Conservation (phyloP, 495 filamentous ascomycete species). For the Podospora tetraspora region DNA sequence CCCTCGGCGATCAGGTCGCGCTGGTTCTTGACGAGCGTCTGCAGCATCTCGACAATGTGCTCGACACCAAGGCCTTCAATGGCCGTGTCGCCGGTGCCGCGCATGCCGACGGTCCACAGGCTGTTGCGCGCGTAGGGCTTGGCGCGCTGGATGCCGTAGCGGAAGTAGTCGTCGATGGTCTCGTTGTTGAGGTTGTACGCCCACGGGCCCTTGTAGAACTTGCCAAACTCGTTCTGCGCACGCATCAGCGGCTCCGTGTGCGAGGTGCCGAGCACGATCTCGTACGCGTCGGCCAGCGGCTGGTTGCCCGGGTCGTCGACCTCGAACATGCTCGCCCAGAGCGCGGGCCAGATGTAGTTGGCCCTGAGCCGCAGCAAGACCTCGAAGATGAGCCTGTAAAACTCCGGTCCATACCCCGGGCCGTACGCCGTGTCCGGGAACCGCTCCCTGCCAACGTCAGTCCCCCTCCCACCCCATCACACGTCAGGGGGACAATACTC, state of each 20-base stretch:
- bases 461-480: background rate
- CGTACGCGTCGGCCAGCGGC: slow-evolving; percentile 63
- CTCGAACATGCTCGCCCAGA: slow-evolving; percentile 66
- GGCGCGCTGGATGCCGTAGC: slow-evolving; percentile 58
- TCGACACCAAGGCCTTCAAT: slow-evolving; percentile 50
- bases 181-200: slow-evolving; percentile 61
- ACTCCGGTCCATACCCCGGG: slow-evolving; percentile 55
- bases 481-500: slow-evolving; percentile 6
- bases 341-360: slow-evolving; percentile 71
- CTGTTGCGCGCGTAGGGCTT: slow-evolving; percentile 58
- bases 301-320: slow-evolving; percentile 65
- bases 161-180: slow-evolving; percentile 61
- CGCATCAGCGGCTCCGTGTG: slow-evolving; percentile 74
- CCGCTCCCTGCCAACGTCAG: slow-evolving; percentile 16
- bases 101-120: slow-evolving; percentile 68
- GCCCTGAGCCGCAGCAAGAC: slow-evolving; percentile 62
- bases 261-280: slow-evolving; percentile 64
- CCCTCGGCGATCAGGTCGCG: slow-evolving; percentile 52
- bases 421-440: slow-evolving; percentile 47
- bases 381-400: slow-evolving; percentile 68
- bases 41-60: slow-evolving; percentile 52
- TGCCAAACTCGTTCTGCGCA: slow-evolving; percentile 63
- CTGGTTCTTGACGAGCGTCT: slow-evolving; percentile 56
- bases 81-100: slow-evolving; percentile 61
- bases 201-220: slow-evolving; percentile 56